Evolutionary conservation across 768 basidiomycete species (phyloP).

Genomic region (Leccinum truebloodii): DNA sequence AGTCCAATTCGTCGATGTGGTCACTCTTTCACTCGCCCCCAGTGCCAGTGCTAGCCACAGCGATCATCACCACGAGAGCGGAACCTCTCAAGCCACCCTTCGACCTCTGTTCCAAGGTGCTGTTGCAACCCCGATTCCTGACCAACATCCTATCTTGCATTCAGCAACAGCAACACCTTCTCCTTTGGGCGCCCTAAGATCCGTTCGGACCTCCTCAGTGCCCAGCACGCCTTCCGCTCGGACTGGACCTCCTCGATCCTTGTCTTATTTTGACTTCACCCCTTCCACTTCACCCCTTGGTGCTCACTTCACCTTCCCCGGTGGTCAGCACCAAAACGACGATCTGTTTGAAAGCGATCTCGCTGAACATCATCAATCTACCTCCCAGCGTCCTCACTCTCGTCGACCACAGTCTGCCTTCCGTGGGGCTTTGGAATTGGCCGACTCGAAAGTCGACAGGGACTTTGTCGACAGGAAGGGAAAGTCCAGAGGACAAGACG

Average conservation of each 20-base stretch:
- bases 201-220: slow-evolving; percentile 6
- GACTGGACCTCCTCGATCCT: slow-evolving; percentile 73
- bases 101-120: background rate
- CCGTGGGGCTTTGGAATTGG: slow-evolving; percentile 60
- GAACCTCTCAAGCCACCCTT: background rate
- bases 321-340: slow-evolving; percentile 30
- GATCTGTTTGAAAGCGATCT: slow-evolving; percentile 32
- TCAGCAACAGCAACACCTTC: slow-evolving; percentile 18
- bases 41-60: background rate
- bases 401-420: slow-evolving; percentile 45
- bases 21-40: slow-evolving; percentile 6
- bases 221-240: slow-evolving; percentile 57
- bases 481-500: slow-evolving; percentile 49
- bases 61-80: slow-evolving; percentile 2
- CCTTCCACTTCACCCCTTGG: slow-evolving; percentile 41
- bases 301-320: slow-evolving; percentile 30
- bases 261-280: slow-evolving; percentile 61
- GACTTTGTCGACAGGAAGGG: slow-evolving; percentile 52
- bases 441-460: slow-evolving; percentile 33
- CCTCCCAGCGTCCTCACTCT: slow-evolving; percentile 30
- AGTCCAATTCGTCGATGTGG: slow-evolving; percentile 12
- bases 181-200: slow-evolving; percentile 5
- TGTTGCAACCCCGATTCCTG: slow-evolving; percentile 1
- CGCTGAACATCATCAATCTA: slow-evolving; percentile 34
- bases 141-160: slow-evolving; percentile 17